Evolutionary conservation across 169 alveolate genomes (phyloP).

Genomic region (Neospora caninum): DNA sequence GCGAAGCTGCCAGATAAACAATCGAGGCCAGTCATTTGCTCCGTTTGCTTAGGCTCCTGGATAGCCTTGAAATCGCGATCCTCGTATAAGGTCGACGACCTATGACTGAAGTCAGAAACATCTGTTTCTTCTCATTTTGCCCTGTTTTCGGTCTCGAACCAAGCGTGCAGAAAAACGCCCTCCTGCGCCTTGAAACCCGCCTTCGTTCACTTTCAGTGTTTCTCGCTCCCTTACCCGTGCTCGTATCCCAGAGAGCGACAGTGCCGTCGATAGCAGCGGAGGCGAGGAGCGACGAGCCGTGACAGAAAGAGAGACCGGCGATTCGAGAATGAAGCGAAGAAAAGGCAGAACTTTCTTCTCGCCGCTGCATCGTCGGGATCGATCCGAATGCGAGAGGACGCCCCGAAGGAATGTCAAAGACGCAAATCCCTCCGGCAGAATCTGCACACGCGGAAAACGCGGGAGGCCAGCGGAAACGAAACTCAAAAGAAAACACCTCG

Average conservation of each 20-base stretch:
- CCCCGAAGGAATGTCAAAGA: constrained; percentile 48
- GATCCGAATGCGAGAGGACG: background rate
- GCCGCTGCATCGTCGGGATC: background rate
- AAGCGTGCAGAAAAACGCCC: too few species aligned
- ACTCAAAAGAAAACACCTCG: too few species aligned
- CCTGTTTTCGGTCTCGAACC: too few species aligned
- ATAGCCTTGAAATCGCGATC: too few species aligned
- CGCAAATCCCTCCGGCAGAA: constrained; percentile 27
- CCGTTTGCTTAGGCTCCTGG: too few species aligned
- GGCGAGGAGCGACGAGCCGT: constrained; percentile 50
- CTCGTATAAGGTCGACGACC: too few species aligned
- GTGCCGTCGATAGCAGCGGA: constrained; percentile 37
- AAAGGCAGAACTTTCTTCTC: background rate
- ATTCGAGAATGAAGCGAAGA: background rate
- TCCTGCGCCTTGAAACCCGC: too few species aligned
- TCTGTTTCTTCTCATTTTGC: too few species aligned
- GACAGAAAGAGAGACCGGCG: constrained; percentile 19
- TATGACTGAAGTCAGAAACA: too few species aligned
- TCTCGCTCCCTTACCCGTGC: background rate
- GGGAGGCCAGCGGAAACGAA: background rate
- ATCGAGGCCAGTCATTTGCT: too few species aligned
- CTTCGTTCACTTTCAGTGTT: too few species aligned
- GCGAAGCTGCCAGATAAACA: too few species aligned
- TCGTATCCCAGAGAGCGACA: constrained; percentile 45
- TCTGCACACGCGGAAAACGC: background rate